Evolutionary conservation across 2,329 filamentous ascomycete species (phyloP).

Genomic region (Fusarium scirpi): DNA sequence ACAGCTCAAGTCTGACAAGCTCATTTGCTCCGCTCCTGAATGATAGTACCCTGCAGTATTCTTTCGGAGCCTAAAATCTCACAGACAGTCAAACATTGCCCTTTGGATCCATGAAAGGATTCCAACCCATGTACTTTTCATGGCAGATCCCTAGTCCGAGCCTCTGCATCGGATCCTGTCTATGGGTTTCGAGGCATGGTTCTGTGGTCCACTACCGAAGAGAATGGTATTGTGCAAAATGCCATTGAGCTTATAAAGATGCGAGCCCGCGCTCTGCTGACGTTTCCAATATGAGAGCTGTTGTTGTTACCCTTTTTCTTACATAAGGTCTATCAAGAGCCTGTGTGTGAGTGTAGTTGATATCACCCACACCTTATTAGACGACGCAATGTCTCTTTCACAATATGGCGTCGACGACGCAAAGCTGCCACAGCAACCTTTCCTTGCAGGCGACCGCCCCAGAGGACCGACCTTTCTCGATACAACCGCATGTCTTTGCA

Average conservation of each 20-base stretch:
- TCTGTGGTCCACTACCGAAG: background rate
- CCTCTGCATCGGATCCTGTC: slow-evolving; percentile 8
- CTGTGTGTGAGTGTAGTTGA: background rate
- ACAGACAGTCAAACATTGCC: slow-evolving; percentile 35
- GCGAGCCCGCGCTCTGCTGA: background rate
- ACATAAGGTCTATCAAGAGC: background rate
- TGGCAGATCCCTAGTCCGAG: slow-evolving; percentile 22
- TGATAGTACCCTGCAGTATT: slow-evolving; percentile 12
- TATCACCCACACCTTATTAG: background rate
- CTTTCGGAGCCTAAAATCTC: slow-evolving; percentile 36
- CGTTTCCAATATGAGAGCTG: background rate
- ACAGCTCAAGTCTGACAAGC: background rate
- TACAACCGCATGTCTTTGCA: slow-evolving; percentile 55
- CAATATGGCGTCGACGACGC: slow-evolving; percentile 33
- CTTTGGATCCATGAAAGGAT: slow-evolving; percentile 26
- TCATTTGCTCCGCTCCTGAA: slow-evolving; percentile 19
- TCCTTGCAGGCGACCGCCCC: slow-evolving; percentile 48
- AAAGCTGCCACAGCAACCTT: slow-evolving; percentile 54
- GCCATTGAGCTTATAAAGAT: slow-evolving; percentile 24
- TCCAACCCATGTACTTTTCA: slow-evolving; percentile 16
- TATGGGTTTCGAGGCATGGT: background rate
- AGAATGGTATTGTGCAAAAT: background rate
- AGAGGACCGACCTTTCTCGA: slow-evolving; percentile 57
- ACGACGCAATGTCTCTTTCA: slow-evolving; percentile 33
- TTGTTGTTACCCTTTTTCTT: background rate